Evolutionary conservation across 495 filamentous ascomycete genomes (phyloP).

Genomic region (Penicillium alfredii): DNA sequence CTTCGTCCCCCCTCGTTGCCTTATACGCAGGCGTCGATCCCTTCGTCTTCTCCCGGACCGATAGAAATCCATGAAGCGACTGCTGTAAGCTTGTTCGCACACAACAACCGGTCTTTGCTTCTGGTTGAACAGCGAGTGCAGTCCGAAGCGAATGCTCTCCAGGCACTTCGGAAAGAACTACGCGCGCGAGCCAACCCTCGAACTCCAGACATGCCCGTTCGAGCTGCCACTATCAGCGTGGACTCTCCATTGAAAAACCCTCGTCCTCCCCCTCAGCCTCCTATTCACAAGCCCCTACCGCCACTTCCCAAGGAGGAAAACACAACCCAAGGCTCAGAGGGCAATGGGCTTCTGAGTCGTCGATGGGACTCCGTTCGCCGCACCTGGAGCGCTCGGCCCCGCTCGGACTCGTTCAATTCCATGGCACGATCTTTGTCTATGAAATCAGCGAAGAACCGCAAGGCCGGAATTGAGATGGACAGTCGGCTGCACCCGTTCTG

Average conservation of each 20-base stretch:
- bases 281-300: conserved; percentile 66
- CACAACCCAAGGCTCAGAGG: conserved; percentile 30
- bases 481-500: conserved; percentile 73
- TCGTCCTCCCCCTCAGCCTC: conserved; percentile 62
- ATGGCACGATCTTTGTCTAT: conserved; percentile 40
- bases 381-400: conserved; percentile 50
- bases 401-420: conserved; percentile 47
- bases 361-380: conserved; percentile 52
- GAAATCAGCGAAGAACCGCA: conserved; percentile 41
- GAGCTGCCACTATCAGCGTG: conserved; percentile 44
- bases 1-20: conserved; percentile 42
- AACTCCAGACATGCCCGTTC: conserved; percentile 35
- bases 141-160: conserved; percentile 19
- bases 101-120: conserved; percentile 78
- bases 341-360: conserved; percentile 34
- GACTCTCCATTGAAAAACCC: conserved; percentile 73
- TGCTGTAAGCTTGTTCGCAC: conserved; percentile 75
- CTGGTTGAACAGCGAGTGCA: conserved; percentile 64
- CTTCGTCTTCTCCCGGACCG: conserved; percentile 45
- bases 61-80: conserved; percentile 66
- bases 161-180: conserved; percentile 18
- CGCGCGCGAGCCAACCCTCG: conserved; percentile 11
- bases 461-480: conserved; percentile 38
- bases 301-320: conserved; percentile 62
- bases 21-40: conserved; percentile 43